Base-by-base conservation (phyloP, 495 filamentous ascomycete genomes). In the Neurospora hispaniola region DNA sequence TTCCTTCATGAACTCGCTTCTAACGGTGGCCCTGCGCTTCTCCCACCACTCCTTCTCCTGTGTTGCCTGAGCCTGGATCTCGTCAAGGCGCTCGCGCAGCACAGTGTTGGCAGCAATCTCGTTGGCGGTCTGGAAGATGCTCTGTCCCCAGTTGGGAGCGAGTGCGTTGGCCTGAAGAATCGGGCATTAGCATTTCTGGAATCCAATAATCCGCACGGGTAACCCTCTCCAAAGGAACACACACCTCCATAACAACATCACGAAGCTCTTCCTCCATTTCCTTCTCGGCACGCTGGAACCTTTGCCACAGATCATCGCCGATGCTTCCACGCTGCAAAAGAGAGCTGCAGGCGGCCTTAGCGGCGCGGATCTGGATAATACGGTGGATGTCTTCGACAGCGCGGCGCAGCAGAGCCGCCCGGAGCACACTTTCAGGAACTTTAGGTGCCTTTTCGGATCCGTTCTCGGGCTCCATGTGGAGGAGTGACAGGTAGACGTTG, bases 241-340 rank as follows among this genome's bases (percentile, higher is more conserved):
- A 71, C 80, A 96, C 94, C 91, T 99, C 96, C 76, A 90, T 87
- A 42, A 98, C 93, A 54, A 98, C 94, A 84, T 99, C 96, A 74
- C 91, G 86, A 42, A 99, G 85, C 82, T 99, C 96, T 73, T 94
- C 95, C 82, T 99, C 94, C 84, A 97, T 96, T 85, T 98, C 96
- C 85, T 95, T 95, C 87, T 99, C 96, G 38, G 95, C 96, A 48
- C 92, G 85, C 77, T 88, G 79, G 80, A 98, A 97, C 46, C 96
- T 86, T 84, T 98, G 96, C 92, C 94, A 98, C 54, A 98, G 81
- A 81, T 99, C 96, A 82, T 99, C 96, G 9, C 96, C 95, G 1
- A 99, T 94, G 80, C 92, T 95, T 1, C 96, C 96, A 62, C 92
- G 86, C 82, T 97, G 93, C 69, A 98, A 81, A 54, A 99, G 84